Evolutionary conservation across 768 basidiomycete genomes (phyloP), one percentile per base, ranked within the genome.

Genomic region (Rhizopogon roseolus): DNA sequence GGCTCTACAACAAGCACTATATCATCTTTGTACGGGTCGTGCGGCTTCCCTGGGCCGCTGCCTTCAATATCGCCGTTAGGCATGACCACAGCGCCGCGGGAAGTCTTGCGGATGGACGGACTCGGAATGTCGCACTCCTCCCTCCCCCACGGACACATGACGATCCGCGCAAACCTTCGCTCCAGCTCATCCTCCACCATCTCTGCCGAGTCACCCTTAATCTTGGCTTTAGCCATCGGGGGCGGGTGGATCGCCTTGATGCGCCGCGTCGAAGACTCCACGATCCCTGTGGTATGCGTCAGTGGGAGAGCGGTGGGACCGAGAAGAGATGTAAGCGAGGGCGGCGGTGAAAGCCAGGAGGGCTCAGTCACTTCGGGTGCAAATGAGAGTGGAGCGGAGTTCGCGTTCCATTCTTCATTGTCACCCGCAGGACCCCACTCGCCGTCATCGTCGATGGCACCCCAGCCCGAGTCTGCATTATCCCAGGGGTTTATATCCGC

Each of bases 201-300:
- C 25, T 62, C 68, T 1, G 68, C 28, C 13, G 48, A 5, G 9
- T 25, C 28, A 1, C 42, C 14, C 16, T 40, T 25, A 16, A 34
- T 10, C 19, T 42, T 46, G 16, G 16, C 19, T 25, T 37, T 37
- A 50, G 66, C 70, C 5, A 56, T 13, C 13, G 71, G 65, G 3
- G 79, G 79, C 8, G 70, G 65, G 1, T 70, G 59, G 56, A 85
- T 64, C 9, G 75, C 67, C 52, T 75, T 73, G 64, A 90, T 71
- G 32, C 78, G 75, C 10, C 88, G 76, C 52, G 84, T 78, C 1
- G 84, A 84, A 34, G 72, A 76, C 67, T 90, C 88, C 50, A 87
- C 80, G 45, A 88, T 67, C 8, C 85, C 86, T 1, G 83, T 73
- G 5, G 73, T 76, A 60, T 89, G 86, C 0, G 87, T 86, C 50